phyloP scores from a whole-genome alignment of 805 yeast genomes.

The Danielozyma ontarioensis region DNA sequence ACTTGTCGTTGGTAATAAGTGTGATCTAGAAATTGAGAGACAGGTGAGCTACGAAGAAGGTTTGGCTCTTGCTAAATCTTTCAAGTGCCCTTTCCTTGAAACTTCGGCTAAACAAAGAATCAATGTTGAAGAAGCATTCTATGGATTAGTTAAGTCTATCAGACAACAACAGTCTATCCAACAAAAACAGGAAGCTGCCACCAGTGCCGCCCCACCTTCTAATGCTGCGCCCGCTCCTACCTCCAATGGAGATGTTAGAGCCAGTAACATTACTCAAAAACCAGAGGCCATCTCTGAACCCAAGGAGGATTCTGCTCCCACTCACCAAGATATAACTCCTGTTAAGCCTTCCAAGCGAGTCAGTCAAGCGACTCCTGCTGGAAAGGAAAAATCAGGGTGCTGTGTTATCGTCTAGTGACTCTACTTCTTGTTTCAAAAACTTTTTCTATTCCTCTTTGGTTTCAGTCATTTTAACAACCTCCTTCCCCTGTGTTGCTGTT shows the following conservation, averaged over 20 bases:
- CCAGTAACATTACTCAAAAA: neutral
- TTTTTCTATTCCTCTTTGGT: neutral
- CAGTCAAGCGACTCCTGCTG: conserved; percentile 1
- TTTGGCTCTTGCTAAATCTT: conserved; percentile 52
- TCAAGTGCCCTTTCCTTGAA: conserved; percentile 76
- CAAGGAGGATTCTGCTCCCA: too few relatives aligned
- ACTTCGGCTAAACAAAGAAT: conserved; percentile 89
- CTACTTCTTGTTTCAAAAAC: neutral
- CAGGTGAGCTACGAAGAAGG: conserved; percentile 71
- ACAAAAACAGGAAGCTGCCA: too few relatives aligned
- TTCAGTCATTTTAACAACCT: neutral
- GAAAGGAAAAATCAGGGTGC: conserved; percentile 12
- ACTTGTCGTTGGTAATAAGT: conserved; percentile 86
- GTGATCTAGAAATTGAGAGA: conserved; percentile 70
- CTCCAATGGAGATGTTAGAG: neutral
- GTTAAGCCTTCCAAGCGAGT: too few relatives aligned
- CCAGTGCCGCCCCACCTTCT: conserved; percentile 1
- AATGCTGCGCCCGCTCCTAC: conserved; percentile 1
- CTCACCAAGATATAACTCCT: too few relatives aligned
- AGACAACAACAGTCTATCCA: conserved; percentile 23
- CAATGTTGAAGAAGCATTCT: conserved; percentile 85
- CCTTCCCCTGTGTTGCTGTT: too few relatives aligned
- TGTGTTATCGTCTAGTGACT: conserved; percentile 11
- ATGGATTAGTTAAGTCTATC: conserved; percentile 58
- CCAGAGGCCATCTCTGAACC: conserved; percentile 2